Evolutionary conservation across 257 asterid genomes (phyloP).

Genomic region (Prunella vulgaris): DNA sequence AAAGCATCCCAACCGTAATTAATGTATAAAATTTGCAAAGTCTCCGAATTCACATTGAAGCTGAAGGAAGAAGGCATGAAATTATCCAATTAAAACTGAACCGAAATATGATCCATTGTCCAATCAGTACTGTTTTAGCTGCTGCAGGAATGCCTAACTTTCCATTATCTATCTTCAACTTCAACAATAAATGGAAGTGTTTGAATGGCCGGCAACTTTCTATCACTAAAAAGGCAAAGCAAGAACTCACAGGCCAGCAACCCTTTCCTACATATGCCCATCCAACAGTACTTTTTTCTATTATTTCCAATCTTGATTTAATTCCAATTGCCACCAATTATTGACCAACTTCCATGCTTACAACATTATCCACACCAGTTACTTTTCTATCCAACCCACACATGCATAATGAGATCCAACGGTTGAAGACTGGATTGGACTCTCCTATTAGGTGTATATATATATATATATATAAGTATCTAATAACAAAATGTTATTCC

Average conservation of each 20-base stretch:
- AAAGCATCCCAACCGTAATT: no score
- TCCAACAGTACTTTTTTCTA: no score
- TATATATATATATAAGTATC: no score
- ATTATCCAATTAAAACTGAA: background rate
- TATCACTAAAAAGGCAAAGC: constrained; percentile 18
- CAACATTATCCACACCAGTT: background rate
- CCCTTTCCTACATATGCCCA: background rate
- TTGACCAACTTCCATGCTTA: background rate
- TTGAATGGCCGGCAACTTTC: constrained; percentile 15
- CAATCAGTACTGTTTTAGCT: no score
- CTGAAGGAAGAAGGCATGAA: background rate
- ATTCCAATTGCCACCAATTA: constrained; percentile 17
- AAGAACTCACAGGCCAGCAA: background rate
- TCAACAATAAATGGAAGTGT: background rate
- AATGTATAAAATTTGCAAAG: no score
- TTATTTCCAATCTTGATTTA: background rate
- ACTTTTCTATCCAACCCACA: background rate
- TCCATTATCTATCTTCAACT: background rate
- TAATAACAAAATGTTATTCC: no score
- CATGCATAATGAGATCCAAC: no score
- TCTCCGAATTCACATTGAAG: background rate
- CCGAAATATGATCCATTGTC: background rate
- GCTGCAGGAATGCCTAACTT: constrained; percentile 1
- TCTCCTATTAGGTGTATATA: no score
- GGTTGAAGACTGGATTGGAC: no score